Evolutionary conservation across 495 filamentous ascomycete species (phyloP).

Genomic region (Daldinia decipiens): DNA sequence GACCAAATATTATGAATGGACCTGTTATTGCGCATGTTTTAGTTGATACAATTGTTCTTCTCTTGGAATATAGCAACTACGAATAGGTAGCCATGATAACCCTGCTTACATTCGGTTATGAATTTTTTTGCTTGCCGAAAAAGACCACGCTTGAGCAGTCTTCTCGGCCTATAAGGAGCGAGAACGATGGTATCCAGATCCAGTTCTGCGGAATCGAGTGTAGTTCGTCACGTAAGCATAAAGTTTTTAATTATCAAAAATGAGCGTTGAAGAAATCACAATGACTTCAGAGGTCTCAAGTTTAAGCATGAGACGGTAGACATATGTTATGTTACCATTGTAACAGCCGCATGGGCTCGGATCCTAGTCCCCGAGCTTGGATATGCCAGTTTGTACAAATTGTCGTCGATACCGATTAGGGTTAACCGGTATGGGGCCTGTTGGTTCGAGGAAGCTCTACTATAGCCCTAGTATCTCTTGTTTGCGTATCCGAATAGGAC

Average conservation of each 20-base stretch:
- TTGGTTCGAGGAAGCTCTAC: neutral
- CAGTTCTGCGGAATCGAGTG: conserved; percentile 1
- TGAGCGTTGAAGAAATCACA: neutral
- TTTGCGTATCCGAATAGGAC: neutral
- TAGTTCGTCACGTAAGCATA: neutral
- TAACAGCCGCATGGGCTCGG: conserved; percentile 1
- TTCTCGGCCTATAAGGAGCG: conserved; percentile 4
- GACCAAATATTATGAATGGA: neutral
- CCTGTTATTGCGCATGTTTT: neutral
- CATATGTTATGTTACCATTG: conserved; percentile 4
- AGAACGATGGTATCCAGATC: neutral
- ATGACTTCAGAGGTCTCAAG: neutral
- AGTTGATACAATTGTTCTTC: neutral
- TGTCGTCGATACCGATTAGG: conserved; percentile 5
- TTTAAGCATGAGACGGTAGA: neutral
- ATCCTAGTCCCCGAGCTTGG: neutral
- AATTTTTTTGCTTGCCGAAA: conserved; percentile 6
- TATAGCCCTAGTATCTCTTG: conserved; percentile 1
- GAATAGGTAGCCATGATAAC: conserved; percentile 9
- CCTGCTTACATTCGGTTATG: neutral
- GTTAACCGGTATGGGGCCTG: neutral
- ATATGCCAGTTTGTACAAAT: conserved; percentile 22
- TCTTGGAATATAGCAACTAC: neutral
- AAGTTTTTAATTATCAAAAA: neutral
- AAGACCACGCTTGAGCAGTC: neutral